Conservation (phyloP, 768 basidiomycete species). For the Russula sp. region DNA sequence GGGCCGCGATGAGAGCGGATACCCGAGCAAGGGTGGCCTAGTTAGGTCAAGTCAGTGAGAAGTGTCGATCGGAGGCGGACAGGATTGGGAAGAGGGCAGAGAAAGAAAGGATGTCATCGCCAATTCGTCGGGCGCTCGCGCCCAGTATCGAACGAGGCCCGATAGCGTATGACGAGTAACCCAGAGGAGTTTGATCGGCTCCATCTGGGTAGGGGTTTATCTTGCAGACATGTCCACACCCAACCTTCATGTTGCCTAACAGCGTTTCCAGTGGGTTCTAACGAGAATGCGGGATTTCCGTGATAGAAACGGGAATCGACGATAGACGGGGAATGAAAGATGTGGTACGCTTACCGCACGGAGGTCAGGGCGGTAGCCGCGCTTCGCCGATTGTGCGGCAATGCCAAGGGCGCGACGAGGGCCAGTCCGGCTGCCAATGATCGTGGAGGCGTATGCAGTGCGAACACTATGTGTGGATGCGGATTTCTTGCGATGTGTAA, state of each 20-base stretch:
- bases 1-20: conserved; percentile 62
- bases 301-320: conserved; percentile 13
- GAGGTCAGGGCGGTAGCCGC: conserved; percentile 73
- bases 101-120: conserved; percentile 45
- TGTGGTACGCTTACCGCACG: conserved; percentile 53
- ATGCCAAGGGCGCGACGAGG: conserved; percentile 64
- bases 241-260: conserved; percentile 66
- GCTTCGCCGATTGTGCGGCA: conserved; percentile 51
- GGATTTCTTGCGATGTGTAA: conserved; percentile 61
- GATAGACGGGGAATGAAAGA: not conserved
- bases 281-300: conserved; percentile 59
- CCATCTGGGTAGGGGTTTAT: conserved; percentile 42
- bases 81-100: conserved; percentile 3
- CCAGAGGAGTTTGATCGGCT: conserved; percentile 56
- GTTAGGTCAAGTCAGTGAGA: conserved; percentile 7
- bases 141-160: conserved; percentile 53
- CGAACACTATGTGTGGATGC: conserved; percentile 48
- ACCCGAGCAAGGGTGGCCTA: conserved; percentile 74
- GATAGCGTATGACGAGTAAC: conserved; percentile 71
- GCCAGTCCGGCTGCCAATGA: conserved; percentile 64
- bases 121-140: conserved; percentile 70
- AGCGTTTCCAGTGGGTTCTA: conserved; percentile 85
- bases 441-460: conserved; percentile 41
- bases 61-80: not conserved
- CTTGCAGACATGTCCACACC: conserved; percentile 94